These are phyloP conservation scores for Alisma plantagoaquatica DNA, from an alignment of 106 monocot genomes.

Conservation along the genomic window DNA sequence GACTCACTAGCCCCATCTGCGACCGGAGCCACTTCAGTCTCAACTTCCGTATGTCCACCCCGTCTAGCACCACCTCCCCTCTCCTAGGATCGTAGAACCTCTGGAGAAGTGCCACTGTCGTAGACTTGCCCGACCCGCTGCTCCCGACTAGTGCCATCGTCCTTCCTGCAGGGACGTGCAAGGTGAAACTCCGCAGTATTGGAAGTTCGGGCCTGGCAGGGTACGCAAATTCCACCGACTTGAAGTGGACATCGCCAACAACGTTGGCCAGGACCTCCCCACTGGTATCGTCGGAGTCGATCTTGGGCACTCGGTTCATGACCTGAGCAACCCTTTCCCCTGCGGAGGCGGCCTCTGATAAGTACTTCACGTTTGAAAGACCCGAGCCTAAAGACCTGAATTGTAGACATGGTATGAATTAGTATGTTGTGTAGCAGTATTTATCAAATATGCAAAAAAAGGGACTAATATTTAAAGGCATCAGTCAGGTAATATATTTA, in stretches of 20 bases:
- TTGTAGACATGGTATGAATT: too few relatives aligned
- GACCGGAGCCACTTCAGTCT: slow-evolving; percentile 71
- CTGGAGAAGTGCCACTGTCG: slow-evolving; percentile 44
- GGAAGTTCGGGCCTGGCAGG: slow-evolving; percentile 45
- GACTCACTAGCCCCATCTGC: slow-evolving; percentile 86
- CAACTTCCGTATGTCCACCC: slow-evolving; percentile 46
- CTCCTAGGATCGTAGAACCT: slow-evolving; percentile 46
- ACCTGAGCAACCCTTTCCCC: slow-evolving; percentile 53
- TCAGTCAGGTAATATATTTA: too few relatives aligned
- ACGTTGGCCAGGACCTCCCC: slow-evolving; percentile 25
- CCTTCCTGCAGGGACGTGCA: slow-evolving; percentile 40
- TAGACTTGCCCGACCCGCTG: slow-evolving; percentile 75
- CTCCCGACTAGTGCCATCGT: slow-evolving; percentile 64
- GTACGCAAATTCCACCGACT: slow-evolving; percentile 47
- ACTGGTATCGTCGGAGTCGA: slow-evolving; percentile 48
- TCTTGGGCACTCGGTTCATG: slow-evolving; percentile 45
- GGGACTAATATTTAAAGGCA: too few relatives aligned
- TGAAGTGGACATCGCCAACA: slow-evolving; percentile 60
- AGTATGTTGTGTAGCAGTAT: too few relatives aligned
- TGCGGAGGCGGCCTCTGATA: slow-evolving; percentile 66
- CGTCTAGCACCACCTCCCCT: slow-evolving; percentile 51
- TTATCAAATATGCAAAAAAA: too few relatives aligned
- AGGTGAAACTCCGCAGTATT: slow-evolving; percentile 32
- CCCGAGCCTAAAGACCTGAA: slow-evolving; percentile 62
- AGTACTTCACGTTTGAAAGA: slow-evolving; percentile 71